phyloP scores from a whole-genome alignment of 352 stramenopile genomes.

The Aphanomyces cochlioides region DNA sequence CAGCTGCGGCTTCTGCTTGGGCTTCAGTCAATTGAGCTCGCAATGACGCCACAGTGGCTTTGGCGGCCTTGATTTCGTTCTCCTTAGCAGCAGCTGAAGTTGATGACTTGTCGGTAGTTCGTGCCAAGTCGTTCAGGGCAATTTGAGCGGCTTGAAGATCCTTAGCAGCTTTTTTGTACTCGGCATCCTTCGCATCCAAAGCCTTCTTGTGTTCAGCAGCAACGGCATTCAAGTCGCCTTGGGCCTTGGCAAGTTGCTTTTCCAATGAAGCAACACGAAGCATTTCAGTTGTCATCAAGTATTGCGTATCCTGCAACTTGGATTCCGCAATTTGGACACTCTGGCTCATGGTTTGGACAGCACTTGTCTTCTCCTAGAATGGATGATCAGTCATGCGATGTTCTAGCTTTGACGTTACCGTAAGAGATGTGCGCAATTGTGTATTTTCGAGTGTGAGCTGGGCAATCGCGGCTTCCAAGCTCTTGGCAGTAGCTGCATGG shows the following conservation, averaged over 20 bases:
- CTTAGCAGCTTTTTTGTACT: not conserved
- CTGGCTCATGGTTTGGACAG: not conserved
- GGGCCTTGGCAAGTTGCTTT: conserved; percentile 1
- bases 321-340: not conserved
- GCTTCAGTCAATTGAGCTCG: conserved; percentile 14
- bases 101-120: conserved; percentile 1
- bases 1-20: not conserved
- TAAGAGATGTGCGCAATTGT: not conserved
- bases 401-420: not conserved
- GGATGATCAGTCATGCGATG: not conserved
- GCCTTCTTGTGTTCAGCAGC: not conserved
- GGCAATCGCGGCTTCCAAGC: conserved; percentile 3
- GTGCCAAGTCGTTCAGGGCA: conserved; percentile 1
- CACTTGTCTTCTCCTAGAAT: not conserved
- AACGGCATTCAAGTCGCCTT: not conserved
- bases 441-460: conserved; percentile 8
- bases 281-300: conserved; percentile 20
- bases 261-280: conserved; percentile 2
- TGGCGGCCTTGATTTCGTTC: conserved; percentile 17
- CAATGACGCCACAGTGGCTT: conserved; percentile 5
- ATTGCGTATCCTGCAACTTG: conserved; percentile 23
- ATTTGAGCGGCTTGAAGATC: conserved; percentile 9
- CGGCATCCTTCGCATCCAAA: conserved; percentile 1
- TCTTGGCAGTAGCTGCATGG: not conserved
- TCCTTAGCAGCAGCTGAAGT: conserved; percentile 15